A percentile compares a stretch with the other conserved stretches of the same genome.
These are phyloP conservation scores for Sarcodon sp. DNA, from an alignment of 768 basidiomycete species.

Conservation along the genomic window DNA sequence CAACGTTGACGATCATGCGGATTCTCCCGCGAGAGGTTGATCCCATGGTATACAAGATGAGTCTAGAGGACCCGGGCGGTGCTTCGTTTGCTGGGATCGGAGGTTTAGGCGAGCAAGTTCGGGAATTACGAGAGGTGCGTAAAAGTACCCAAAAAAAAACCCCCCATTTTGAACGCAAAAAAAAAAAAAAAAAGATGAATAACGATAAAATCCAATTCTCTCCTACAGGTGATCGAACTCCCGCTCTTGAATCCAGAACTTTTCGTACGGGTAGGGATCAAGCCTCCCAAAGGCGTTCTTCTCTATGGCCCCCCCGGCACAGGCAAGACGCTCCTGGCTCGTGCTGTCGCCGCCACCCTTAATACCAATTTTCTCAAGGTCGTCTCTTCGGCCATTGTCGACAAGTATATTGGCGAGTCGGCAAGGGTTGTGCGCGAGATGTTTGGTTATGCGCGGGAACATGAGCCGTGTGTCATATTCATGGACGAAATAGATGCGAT, in stretches of 20 bases:
- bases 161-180: no score
- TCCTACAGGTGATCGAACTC: conserved; percentile 78
- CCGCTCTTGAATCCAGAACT: conserved; percentile 91
- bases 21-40: conserved; percentile 96
- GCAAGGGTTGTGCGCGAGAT: conserved; percentile 95
- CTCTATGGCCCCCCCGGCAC: conserved; percentile 96
- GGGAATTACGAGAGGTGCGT: conserved; percentile 86
- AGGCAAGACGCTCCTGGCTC: conserved; percentile 89
- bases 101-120: conserved; percentile 89
- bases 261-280: conserved; percentile 92
- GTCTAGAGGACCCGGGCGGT: conserved; percentile 91
- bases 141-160: background rate
- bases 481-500: conserved; percentile 99
- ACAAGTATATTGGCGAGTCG: conserved; percentile 98
- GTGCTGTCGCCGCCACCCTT: conserved; percentile 91
- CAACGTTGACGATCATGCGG: conserved; percentile 97
- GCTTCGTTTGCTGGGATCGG: conserved; percentile 96
- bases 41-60: conserved; percentile 99
- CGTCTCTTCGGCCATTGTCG: conserved; percentile 94
- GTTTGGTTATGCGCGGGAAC: conserved; percentile 96
- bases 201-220: background rate
- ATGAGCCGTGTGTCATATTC: conserved; percentile 97
- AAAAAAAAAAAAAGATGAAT: no score
- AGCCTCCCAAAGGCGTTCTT: conserved; percentile 91
- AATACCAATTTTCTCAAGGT: conserved; percentile 98